phyloP scores from a whole-genome alignment of 2,329 filamentous ascomycete species.

The Aspergillus sclerotialis region DNA sequence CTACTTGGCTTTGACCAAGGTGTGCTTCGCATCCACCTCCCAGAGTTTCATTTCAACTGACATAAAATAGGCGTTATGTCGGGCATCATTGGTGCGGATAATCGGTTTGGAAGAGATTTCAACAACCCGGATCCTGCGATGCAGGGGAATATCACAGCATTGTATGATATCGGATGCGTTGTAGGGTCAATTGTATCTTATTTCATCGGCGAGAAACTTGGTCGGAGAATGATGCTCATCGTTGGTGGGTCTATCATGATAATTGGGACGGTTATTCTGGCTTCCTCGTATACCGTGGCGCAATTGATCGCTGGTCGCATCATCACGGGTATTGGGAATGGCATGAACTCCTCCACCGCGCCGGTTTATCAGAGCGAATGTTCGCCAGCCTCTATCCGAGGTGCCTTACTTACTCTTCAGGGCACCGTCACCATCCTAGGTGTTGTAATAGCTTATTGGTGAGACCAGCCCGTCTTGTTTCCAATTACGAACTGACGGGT shows the following conservation, averaged over 20 bases:
- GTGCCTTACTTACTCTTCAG: slow-evolving; percentile 18
- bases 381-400: slow-evolving; percentile 17
- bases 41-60: not conserved
- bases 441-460: slow-evolving; percentile 16
- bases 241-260: slow-evolving; percentile 31
- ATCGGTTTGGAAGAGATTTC: slow-evolving; percentile 35
- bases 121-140: slow-evolving; percentile 30
- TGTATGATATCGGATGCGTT: slow-evolving; percentile 28
- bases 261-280: slow-evolving; percentile 24
- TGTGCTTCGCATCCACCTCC: not conserved
- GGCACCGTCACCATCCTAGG: slow-evolving; percentile 20
- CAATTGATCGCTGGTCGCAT: slow-evolving; percentile 45
- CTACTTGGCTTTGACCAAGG: slow-evolving; percentile 45
- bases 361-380: slow-evolving; percentile 26
- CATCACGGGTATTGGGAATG: slow-evolving; percentile 36
- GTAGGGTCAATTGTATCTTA: slow-evolving; percentile 25
- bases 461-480: slow-evolving; percentile 18
- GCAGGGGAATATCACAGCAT: slow-evolving; percentile 29
- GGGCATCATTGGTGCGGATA: slow-evolving; percentile 40
- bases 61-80: slow-evolving; percentile 12
- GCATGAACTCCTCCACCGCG: slow-evolving; percentile 18
- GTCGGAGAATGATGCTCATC: slow-evolving; percentile 38
- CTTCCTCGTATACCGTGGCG: slow-evolving; percentile 31
- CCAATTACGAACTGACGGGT: slow-evolving; percentile 3
- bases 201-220: slow-evolving; percentile 37